A percentile compares a stretch with the other conserved stretches of the same genome.
Evolutionary conservation across 768 basidiomycete genomes (phyloP).

Genomic region (Ephemerocybe angulata): DNA sequence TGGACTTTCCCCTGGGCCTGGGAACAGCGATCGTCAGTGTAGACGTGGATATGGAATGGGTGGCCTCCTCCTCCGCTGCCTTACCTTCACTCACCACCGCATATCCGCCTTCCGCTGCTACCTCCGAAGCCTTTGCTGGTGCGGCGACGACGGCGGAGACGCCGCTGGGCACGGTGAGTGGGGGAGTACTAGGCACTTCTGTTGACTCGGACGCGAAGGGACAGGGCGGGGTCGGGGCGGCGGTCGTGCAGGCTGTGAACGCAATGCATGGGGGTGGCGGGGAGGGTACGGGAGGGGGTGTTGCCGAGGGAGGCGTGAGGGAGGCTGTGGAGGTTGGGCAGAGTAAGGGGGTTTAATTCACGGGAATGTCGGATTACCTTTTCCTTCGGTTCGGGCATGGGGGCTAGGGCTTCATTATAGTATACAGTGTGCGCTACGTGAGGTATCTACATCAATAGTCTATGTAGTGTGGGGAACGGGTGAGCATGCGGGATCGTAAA

Average conservation of each 20-base stretch:
- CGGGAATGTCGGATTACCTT: too few species aligned
- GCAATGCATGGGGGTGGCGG: not conserved
- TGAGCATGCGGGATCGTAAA: too few species aligned
- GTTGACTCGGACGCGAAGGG: conserved; percentile 3
- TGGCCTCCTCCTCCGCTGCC: conserved; percentile 7
- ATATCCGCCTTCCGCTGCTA: not conserved
- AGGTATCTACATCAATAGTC: too few species aligned
- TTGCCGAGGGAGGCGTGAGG: not conserved
- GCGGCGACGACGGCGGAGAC: not conserved
- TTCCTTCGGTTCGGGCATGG: too few species aligned
- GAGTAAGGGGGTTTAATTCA: conserved; percentile 2
- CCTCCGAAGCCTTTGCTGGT: too few species aligned
- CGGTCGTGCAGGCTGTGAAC: conserved; percentile 2
- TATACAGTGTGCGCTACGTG: too few species aligned
- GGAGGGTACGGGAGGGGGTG: not conserved
- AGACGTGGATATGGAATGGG: conserved; percentile 58
- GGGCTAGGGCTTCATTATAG: too few species aligned
- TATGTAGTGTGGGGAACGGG: too few species aligned
- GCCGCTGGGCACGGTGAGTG: not conserved
- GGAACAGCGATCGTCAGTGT: conserved; percentile 66
- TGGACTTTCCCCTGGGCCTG: conserved; percentile 77
- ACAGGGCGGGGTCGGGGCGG: not conserved
- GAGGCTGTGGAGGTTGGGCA: conserved; percentile 9
- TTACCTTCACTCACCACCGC: not conserved
- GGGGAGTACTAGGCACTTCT: not conserved